phyloP scores from a whole-genome alignment of 2,329 filamentous ascomycete species.

The Colletotrichum chlorophyti region DNA sequence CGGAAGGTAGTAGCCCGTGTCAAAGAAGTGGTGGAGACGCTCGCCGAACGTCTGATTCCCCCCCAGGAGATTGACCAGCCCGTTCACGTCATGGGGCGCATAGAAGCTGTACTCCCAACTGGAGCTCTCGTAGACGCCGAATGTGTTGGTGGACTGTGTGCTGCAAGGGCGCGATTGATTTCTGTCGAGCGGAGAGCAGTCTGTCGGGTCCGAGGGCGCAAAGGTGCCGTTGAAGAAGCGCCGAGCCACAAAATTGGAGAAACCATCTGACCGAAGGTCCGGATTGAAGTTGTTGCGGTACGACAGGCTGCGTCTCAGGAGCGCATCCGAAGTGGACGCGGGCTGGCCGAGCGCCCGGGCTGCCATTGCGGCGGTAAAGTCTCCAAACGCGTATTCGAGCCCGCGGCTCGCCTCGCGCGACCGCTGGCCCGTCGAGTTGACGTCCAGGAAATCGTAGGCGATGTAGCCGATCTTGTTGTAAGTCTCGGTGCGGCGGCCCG shows the following conservation, averaged over 20 bases:
- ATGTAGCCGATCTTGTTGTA: slow-evolving; percentile 9
- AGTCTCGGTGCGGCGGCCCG: slow-evolving; percentile 1
- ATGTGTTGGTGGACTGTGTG: not conserved
- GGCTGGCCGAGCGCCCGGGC: not conserved
- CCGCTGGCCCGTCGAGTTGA: not conserved
- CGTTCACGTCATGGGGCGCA: not conserved
- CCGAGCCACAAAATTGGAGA: slow-evolving; percentile 12
- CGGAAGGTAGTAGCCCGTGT: not conserved
- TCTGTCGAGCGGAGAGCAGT: not conserved
- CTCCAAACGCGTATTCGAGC: slow-evolving; percentile 1
- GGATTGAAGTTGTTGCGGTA: slow-evolving; percentile 9
- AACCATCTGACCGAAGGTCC: not conserved
- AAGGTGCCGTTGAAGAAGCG: not conserved
- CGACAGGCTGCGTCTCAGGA: slow-evolving; percentile 3
- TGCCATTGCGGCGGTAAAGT: slow-evolving; percentile 5
- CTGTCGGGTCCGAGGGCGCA: not conserved
- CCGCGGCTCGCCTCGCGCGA: slow-evolving; percentile 9
- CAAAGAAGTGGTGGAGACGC: not conserved
- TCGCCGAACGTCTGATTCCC: not conserved
- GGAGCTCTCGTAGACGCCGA: slow-evolving; percentile 2
- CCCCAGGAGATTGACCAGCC: not conserved
- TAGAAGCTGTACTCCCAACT: slow-evolving; percentile 10
- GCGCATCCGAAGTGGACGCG: not conserved
- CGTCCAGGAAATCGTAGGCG: not conserved
- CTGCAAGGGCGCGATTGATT: not conserved